Base-by-base conservation (phyloP, 257 asterid genomes). In the Ballota nigra region DNA sequence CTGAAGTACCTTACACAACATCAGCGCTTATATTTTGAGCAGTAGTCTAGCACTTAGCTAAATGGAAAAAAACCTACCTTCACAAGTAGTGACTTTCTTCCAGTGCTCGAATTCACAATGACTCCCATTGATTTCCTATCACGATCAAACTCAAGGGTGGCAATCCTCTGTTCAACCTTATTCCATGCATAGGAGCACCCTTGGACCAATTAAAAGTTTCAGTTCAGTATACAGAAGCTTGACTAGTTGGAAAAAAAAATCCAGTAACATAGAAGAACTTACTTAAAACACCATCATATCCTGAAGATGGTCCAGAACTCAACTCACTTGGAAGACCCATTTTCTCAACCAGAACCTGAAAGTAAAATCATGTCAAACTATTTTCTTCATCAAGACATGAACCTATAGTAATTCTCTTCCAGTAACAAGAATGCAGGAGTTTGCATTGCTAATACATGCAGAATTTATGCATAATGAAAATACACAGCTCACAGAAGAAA, bases 61-160 rank as follows among this genome's bases (percentile, higher is more conserved):
- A n/a, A 45, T 19, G 70, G 55, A 36, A 62, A 33, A 34, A 72
- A 45, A 67, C 62, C 29, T 38, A 95, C 99, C 98, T 95, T 95
- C 61, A 95, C 97, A 80, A 95, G 85, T 74, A 95, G 75, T 40
- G 89, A 68, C 74, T 73, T 92, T 68, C 69, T 83, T 31, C 96
- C 98, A 60, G 83, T 78, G 76, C 76, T 75, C 33, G 98, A 88
- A 60, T 80, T 75, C 74, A 83, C 97, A 75, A 95, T 86, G 66
- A 92, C 97, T 45, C 99, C 97, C 99, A 95, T 95, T 65, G 99
- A 95, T 85, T 95, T 92, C 75, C 99, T 90, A 81, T 92, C 97
- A 61, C 96, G 96, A 38, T 95, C 99, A 79, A 95, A 95, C 80
- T 95, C 99, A 63, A 95, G 99, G 71, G 99, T 95, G 19, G 97